Evolutionary conservation across 225 moss, liverwort and hornwort species (phyloP), one percentile per base, ranked within the genome.

Genomic region (Climacium dendroides): DNA sequence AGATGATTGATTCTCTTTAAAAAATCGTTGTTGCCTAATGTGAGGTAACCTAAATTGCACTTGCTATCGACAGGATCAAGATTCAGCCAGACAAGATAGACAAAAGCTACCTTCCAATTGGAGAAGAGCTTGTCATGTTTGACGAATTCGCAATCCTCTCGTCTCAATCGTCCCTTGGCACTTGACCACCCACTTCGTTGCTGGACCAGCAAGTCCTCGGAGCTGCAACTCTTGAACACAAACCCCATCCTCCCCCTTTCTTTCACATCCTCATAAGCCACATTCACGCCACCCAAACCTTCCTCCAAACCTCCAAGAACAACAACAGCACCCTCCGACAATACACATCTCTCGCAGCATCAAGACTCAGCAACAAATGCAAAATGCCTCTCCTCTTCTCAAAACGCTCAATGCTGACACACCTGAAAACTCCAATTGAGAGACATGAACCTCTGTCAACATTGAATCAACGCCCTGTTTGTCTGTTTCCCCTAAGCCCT

Each of bases 111-210:
- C 92, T 94, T 94, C 94, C 94, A 94, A 41, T 90, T 89, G 48
- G 94, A 92, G 67, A 94, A 94, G 7, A 92, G 91, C 88, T 91
- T 92, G 78, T 94, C 94, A 86, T 94, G 92, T 78, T 91, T 92
- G 58, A 94, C 94, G n/a, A 82, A 83, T 85, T 90, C 91, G 80
- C 87, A 94, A 81, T 94, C 92, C 80, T 94, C 94, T 73, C 94
- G 87, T 48, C 74, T 79, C 80, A 91, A 83, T 17, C 92, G 89
- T 13, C 74, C 90, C 55, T 74, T 83, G 20, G 82, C 65, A n/a
- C 76, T 72, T 23, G 87, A 30, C 91, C 91, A 90, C 15, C 92
- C 92, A 59, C 72, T 88, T 71, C 88, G 53, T 63, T 90, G 89
- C 85, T 92, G 89, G 26, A 86, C 87, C 74, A 89, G 89, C 80